Evolutionary conservation across 2,329 filamentous ascomycete species (phyloP), one percentile per base, ranked within the genome.

Genomic region (Phialocephala sp.): DNA sequence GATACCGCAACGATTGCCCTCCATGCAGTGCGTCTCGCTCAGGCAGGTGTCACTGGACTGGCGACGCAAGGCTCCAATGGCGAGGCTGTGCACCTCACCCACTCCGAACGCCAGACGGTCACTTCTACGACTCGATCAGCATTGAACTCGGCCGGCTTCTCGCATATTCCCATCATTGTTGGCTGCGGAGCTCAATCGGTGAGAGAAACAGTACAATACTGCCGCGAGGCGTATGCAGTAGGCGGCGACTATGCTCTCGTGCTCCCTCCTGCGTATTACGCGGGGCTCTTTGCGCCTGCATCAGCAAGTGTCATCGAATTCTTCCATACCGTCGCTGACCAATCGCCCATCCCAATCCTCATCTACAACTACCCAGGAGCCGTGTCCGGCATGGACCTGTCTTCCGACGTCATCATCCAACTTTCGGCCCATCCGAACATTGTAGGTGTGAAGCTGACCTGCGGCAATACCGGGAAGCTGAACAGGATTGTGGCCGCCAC

Each of bases 291-390:
- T 72, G 83, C 72, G 2, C 74, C 89, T 65, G 82, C 84, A 58
- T 83, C 81, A 36, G 83, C 84, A 11, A 83, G 82, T 8, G 77
- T 91, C 43, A 78, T 84, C 58, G 80, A 83, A 55, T 90, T 87
- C 77, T 91, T 90, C 80, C 79, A 78, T 43, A 81, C 84, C 59
- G 85, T 88, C 15, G 86, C 85, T 8, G 79, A 95, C 77, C 84
- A 80, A 60, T 92, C 90, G 58, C 91, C 92, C 4, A 81, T 96
- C 18, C 92, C 92, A 24, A 77, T 97, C 66, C 84, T 96, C 70
- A 83, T 97, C 60, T 97, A 97, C 85, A 97, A 96, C 83, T 97
- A 95, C 81, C 93, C 93, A 0, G 92, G 92, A 62, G 93, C 92
- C 58, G 93, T 95, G 9, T 86, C 91, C 11, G 93, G 93, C 63